A percentile compares a stretch with the other conserved stretches of the same genome.
Evolutionary conservation across 148 eudicot genomes (phyloP).

Genomic region (Fallopia convolvulus): DNA sequence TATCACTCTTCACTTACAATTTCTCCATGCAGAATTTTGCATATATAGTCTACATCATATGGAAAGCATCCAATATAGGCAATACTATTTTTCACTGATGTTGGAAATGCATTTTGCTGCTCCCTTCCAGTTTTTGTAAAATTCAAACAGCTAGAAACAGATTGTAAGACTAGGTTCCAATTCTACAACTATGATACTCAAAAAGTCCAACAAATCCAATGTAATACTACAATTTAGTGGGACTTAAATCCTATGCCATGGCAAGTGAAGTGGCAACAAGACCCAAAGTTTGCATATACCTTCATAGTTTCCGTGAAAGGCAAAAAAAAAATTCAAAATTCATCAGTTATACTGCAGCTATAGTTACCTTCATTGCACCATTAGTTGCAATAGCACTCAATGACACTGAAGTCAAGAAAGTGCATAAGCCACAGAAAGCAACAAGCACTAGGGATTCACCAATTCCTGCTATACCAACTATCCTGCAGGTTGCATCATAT

Average conservation of each 20-base stretch:
- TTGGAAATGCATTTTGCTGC: background rate
- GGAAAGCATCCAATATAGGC: background rate
- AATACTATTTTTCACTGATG: background rate
- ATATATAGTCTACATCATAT: background rate
- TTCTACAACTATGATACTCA: background rate
- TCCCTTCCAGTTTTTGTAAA: background rate
- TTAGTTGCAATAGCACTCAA: conserved; percentile 98
- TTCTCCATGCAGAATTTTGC: background rate
- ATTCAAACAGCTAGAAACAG: background rate
- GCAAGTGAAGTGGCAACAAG: background rate
- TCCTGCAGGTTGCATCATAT: conserved; percentile 49
- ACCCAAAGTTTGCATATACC: background rate
- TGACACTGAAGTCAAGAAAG: conserved; percentile 88
- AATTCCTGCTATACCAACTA: conserved; percentile 99
- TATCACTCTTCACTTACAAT: background rate
- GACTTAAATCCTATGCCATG: background rate
- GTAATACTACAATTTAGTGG: background rate
- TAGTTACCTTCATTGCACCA: conserved; percentile 97
- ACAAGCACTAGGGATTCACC: conserved; percentile 77
- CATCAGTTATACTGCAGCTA: background rate
- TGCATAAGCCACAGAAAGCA: conserved; percentile 84
- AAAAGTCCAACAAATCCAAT: background rate
- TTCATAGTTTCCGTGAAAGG: background rate
- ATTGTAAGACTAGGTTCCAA: background rate
- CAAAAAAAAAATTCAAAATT: background rate